Evolutionary conservation across 2,329 filamentous ascomycete species (phyloP), one percentile per base, ranked within the genome.

Genomic region (Xylaria multiplex): DNA sequence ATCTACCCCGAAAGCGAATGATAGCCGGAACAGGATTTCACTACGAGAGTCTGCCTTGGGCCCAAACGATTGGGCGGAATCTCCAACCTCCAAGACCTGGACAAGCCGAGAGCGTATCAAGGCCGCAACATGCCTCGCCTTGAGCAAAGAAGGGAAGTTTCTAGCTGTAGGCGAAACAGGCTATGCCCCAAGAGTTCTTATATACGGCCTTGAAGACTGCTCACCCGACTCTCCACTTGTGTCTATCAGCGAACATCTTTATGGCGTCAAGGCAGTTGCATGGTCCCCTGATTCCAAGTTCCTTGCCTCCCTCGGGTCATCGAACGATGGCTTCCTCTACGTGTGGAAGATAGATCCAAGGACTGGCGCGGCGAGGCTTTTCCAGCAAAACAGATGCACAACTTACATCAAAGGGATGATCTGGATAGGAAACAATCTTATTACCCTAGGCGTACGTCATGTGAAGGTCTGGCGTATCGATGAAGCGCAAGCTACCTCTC

Each of bases 101-200:
- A 93, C 92, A 1, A 96, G 93, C 62, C 89, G 93, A 70, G 96
- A 98, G 78, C 89, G 93, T 71, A 94, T 98, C 77, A 98, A 98
- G 81, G 92, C 96, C 19, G 93, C 94, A 2, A 97, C 94, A 5
- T 97, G 94, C 75, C 86, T 99, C 30, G 91, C 93, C 24, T 85
- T 99, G 70, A 97, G 93, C 76, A 88, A 90, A 0, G 93, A 97
- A 79, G 94, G 92, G 37, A 91, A 88, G 72, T 96, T 91, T 76
- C 83, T 99, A 59, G 96, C 95, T 8, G 91, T 98, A 2, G 96
- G 96, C 73, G 96, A 99, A 86, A 97, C 94, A 3, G 96, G 96
- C 24, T 97, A 98, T 79, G 92, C 91, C 59, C 96, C 96, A 6
- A 87, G 96, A 59, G 93, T 99, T 24, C 84, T 98, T 64, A 90